Conservation (phyloP, 768 basidiomycete genomes). For the Podaxis carcinomalis region DNA sequence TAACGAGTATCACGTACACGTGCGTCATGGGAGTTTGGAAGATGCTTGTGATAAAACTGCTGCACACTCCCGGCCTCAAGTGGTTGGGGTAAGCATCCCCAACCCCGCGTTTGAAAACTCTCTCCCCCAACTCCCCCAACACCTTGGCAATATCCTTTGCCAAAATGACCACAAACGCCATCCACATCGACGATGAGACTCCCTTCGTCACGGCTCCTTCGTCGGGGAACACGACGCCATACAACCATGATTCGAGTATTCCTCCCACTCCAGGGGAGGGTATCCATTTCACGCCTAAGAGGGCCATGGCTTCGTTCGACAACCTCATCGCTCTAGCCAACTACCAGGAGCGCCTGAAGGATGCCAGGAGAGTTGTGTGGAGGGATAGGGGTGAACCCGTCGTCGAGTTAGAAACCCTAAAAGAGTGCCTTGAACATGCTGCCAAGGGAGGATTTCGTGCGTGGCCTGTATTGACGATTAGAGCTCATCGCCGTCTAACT, state of each 20-base stretch:
- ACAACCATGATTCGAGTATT: constrained; percentile 6
- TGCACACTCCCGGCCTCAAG: no score
- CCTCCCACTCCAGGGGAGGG: constrained; percentile 20
- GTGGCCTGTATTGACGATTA: constrained; percentile 25
- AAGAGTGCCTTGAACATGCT: constrained; percentile 70
- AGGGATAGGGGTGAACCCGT: constrained; percentile 75
- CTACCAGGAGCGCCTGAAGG: constrained; percentile 69
- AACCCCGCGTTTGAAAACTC: no score
- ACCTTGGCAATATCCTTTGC: background rate
- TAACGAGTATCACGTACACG: no score
- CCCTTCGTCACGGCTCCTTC: background rate
- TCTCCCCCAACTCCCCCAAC: no score
- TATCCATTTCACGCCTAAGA: constrained; percentile 48
- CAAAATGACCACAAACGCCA: background rate
- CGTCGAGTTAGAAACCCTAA: constrained; percentile 56
- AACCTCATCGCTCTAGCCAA: constrained; percentile 83
- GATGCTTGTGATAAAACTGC: no score
- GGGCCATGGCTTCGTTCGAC: constrained; percentile 74
- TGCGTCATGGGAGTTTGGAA: no score
- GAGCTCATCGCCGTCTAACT: background rate
- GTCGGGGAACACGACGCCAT: background rate
- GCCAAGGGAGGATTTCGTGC: constrained; percentile 65
- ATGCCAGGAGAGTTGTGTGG: constrained; percentile 80
- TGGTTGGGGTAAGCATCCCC: no score
- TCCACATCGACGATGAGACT: background rate